Evolutionary conservation across 1,139 yeast genomes (phyloP), one percentile per base, ranked within the genome.

Genomic region (Scheffersomyces insectosa): DNA sequence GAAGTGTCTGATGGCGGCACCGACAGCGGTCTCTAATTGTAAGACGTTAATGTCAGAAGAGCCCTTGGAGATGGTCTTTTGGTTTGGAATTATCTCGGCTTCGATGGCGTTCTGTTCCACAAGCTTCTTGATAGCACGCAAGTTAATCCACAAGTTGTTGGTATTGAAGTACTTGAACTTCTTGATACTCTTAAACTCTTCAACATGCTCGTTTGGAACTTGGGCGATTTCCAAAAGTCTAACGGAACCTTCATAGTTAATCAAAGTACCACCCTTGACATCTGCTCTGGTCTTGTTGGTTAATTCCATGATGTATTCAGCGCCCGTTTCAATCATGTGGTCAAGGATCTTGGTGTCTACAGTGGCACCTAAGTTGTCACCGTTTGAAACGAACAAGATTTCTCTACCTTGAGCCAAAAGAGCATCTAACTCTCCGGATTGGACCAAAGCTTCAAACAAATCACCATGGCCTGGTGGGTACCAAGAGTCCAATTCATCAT

Each of bases 391-490:
- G 62, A 93, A 93, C 61, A 93, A 76, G 51, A 89, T 77, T 73
- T 93, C 99, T 75, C 95, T 89, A 55, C 99, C 99, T 65, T 89
- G 95, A 42, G 85, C 90, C 57, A 93, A 78, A 56, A 93, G 79
- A 49, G 88, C 83, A 64, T 93, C 99, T 57, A 93, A 79, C 63
- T 93, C 93, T 47, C 99, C 99, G 14, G 96, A 85, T 49, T 88
- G 83, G 49, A 88, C 85, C 63, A 93, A 77, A 27, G 95, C 76
- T 73, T 93, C 99, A 59, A 91, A 93, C 69, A 93, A 77, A 70
- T 93, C 99, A 70, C 99, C 99, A 68, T 93, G 99, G 42, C 99
- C 99, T 23, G 99, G 99, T 42, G 99, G 99, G 68, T 93, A 95
- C 99, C 99, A 93, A 41, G 83, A 70, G 60, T 88, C 95, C 59